A percentile compares a stretch with the other conserved stretches of the same genome.
phyloP scores from a whole-genome alignment of 2,329 filamentous ascomycete genomes.

The Colletotrichum sansevieriae region DNA sequence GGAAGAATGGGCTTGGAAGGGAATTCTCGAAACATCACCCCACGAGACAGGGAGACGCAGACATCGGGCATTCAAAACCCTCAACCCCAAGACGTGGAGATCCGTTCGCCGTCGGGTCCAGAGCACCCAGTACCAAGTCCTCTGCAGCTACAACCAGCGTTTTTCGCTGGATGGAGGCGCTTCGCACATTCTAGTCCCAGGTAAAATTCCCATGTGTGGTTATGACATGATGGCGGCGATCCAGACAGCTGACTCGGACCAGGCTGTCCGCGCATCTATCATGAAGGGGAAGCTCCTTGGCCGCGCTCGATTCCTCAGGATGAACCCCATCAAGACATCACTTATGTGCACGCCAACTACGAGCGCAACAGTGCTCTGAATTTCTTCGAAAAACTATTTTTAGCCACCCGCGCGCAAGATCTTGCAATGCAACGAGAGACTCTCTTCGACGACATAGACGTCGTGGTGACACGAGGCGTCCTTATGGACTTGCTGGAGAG shows the following conservation, averaged over 20 bases:
- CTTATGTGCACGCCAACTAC: constrained; percentile 11
- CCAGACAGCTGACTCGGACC: background rate
- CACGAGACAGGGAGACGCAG: no score
- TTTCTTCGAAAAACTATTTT: constrained; percentile 48
- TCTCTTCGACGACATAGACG: constrained; percentile 47
- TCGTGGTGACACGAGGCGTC: constrained; percentile 47
- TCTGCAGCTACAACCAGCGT: background rate
- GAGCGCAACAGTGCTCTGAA: constrained; percentile 18
- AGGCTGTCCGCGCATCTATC: background rate
- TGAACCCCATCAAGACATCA: background rate
- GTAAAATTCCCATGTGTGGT: background rate
- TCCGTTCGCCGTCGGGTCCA: no score
- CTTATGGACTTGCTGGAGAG: background rate
- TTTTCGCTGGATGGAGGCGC: background rate
- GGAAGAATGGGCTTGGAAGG: no score
- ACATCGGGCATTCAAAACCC: no score
- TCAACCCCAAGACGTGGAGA: no score
- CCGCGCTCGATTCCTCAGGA: background rate
- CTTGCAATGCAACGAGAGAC: constrained; percentile 42
- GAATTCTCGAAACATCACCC: no score
- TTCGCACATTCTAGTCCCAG: background rate
- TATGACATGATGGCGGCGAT: background rate
- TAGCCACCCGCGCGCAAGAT: constrained; percentile 41
- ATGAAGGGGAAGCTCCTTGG: no score
- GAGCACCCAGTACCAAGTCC: background rate